phyloP scores from a whole-genome alignment of 2,329 filamentous ascomycete species.

The Colletotrichum aenigma region DNA sequence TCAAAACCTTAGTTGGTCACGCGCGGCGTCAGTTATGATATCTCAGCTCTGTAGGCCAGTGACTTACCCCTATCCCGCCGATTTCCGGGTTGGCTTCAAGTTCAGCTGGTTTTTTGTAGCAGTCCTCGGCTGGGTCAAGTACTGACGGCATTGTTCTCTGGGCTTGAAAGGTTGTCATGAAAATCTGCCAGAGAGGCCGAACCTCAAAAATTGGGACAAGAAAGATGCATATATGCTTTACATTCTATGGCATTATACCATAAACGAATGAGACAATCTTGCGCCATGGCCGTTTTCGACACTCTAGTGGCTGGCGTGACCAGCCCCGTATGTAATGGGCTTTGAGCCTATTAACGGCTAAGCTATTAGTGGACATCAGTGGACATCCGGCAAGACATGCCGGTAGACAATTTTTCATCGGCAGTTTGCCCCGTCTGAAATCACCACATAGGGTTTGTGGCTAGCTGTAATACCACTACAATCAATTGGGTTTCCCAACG shows the following conservation, averaged over 20 bases:
- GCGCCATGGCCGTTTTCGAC: neutral
- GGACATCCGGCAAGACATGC: neutral
- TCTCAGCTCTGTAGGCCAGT: neutral
- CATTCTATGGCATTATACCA: neutral
- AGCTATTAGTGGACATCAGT: neutral
- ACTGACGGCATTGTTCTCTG: neutral
- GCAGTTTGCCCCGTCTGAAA: neutral
- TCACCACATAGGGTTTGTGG: neutral
- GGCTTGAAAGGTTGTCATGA: neutral
- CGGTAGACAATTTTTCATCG: neutral
- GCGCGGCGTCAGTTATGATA: neutral
- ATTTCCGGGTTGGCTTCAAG: neutral
- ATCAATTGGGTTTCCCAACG: too few relatives aligned
- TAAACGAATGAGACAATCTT: neutral
- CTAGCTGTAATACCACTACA: neutral
- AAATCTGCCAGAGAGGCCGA: neutral
- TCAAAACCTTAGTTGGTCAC: neutral
- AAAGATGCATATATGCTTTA: neutral
- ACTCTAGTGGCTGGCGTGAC: neutral
- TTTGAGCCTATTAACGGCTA: neutral
- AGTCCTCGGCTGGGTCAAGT: neutral
- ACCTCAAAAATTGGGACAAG: neutral
- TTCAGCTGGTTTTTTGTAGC: neutral
- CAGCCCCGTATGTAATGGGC: neutral
- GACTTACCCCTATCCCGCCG: neutral